Conservation (phyloP, 306 rosid genomes). For the Luffa acutangula region DNA sequence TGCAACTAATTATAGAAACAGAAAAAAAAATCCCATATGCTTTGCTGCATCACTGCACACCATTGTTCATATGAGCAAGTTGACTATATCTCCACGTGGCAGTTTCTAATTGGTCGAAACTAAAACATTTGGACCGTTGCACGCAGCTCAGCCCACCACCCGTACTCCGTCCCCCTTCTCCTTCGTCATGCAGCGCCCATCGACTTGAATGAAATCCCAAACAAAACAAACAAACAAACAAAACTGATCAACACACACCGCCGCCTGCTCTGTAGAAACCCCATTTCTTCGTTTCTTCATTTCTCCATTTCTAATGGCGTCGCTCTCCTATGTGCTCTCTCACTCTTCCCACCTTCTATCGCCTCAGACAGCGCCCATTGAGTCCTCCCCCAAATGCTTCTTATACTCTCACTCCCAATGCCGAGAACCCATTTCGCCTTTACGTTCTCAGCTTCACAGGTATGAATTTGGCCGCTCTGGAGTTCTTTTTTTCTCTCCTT, state of each 20-base stretch:
- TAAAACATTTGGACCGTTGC: neutral
- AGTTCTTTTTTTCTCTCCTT: neutral
- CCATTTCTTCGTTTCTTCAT: neutral
- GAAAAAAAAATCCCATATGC: neutral
- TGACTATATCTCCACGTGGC: neutral
- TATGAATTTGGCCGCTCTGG: neutral
- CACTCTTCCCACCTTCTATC: neutral
- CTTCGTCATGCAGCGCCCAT: neutral
- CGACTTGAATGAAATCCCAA: neutral
- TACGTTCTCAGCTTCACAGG: neutral
- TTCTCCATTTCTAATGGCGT: neutral
- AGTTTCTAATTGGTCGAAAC: neutral
- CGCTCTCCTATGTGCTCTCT: conserved; percentile 2
- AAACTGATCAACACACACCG: neutral
- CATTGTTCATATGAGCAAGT: neutral
- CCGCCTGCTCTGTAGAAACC: neutral
- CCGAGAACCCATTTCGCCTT: neutral
- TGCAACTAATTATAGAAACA: neutral
- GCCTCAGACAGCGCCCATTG: neutral
- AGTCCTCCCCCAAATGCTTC: neutral
- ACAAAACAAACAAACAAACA: neutral
- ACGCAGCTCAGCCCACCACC: neutral
- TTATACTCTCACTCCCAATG: neutral
- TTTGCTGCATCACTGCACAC: neutral
- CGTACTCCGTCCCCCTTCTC: neutral